These are phyloP conservation scores for Trametes pubescens DNA, from an alignment of 1,284 basidiomycete genomes.

Conservation along the genomic window DNA sequence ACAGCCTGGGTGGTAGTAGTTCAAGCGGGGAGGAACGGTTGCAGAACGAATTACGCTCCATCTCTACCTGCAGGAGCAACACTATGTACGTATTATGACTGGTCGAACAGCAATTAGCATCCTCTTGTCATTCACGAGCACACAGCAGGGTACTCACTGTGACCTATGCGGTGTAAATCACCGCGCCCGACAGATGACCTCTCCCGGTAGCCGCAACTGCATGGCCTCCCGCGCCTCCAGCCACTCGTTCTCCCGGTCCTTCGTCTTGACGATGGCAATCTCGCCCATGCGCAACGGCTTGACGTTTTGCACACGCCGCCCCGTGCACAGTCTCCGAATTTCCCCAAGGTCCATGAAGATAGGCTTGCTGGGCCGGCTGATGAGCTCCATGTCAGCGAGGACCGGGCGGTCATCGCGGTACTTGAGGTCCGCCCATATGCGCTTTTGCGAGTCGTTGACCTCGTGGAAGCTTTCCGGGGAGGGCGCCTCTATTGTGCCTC, in stretches of 20 bases:
- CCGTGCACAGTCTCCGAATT: slow-evolving; percentile 78
- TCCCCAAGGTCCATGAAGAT: slow-evolving; percentile 79
- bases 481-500: slow-evolving; percentile 77
- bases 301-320: slow-evolving; percentile 72
- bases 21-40: not conserved
- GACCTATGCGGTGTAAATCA: slow-evolving; percentile 20
- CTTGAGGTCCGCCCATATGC: slow-evolving; percentile 92
- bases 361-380: slow-evolving; percentile 78
- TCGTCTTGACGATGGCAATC: slow-evolving; percentile 82
- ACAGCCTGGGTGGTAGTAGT: not conserved
- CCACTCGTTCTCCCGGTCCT: slow-evolving; percentile 73
- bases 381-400: slow-evolving; percentile 73
- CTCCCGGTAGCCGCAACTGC: slow-evolving; percentile 68
- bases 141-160: slow-evolving; percentile 6
- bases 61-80: not conserved
- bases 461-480: slow-evolving; percentile 66
- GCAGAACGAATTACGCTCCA: slow-evolving; percentile 7
- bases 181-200: slow-evolving; percentile 76
- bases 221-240: slow-evolving; percentile 78
- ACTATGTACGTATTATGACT: slow-evolving; percentile 2
- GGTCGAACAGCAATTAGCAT: not conserved
- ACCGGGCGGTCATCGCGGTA: slow-evolving; percentile 89
- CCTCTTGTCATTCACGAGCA: not conserved
- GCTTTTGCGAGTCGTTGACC: slow-evolving; percentile 64
- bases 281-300: slow-evolving; percentile 86